A percentile compares a stretch with the other conserved stretches of the same genome.
Conservation (phyloP, 805 yeast genomes). For the Metschnikowia drakensbergensis region DNA sequence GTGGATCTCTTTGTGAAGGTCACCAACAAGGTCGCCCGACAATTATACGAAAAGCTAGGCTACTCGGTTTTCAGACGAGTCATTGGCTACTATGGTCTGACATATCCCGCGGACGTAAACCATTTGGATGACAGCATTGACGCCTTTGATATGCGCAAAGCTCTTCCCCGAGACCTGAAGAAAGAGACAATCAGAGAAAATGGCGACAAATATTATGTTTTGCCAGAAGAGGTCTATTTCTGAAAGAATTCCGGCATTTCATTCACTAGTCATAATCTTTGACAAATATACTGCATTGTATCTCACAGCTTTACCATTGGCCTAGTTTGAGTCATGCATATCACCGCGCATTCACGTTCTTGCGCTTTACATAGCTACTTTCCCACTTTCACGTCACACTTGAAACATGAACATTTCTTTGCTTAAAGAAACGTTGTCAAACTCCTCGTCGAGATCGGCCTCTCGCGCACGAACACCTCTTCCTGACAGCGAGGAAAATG, state of each 20-base stretch:
- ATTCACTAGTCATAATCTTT: background rate
- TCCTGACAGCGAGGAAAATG: constrained; percentile 33
- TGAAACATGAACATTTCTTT: constrained; percentile 5
- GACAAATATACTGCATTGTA: background rate
- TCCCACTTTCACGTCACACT: background rate
- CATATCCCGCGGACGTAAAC: constrained; percentile 45
- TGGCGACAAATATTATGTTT: constrained; percentile 57
- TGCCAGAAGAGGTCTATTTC: constrained; percentile 56
- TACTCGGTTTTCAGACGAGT: constrained; percentile 84
- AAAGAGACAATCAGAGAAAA: constrained; percentile 52
- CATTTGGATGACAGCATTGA: constrained; percentile 64
- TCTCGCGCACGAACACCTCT: constrained; percentile 36
- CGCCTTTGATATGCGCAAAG: constrained; percentile 84
- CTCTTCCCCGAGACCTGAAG: constrained; percentile 54
- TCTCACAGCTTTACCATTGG: background rate
- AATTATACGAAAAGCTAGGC: constrained; percentile 81
- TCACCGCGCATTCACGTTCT: background rate
- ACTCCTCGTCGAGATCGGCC: constrained; percentile 28
- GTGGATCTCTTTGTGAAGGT: constrained; percentile 90
- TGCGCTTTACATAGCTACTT: background rate
- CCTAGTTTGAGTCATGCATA: background rate
- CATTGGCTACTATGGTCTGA: constrained; percentile 75
- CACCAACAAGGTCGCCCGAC: constrained; percentile 74
- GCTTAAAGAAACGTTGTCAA: constrained; percentile 20
- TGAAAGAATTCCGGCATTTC: too few species aligned